Evolutionary conservation across 805 yeast species (phyloP).

Genomic region (Metschnikowia shivogae): DNA sequence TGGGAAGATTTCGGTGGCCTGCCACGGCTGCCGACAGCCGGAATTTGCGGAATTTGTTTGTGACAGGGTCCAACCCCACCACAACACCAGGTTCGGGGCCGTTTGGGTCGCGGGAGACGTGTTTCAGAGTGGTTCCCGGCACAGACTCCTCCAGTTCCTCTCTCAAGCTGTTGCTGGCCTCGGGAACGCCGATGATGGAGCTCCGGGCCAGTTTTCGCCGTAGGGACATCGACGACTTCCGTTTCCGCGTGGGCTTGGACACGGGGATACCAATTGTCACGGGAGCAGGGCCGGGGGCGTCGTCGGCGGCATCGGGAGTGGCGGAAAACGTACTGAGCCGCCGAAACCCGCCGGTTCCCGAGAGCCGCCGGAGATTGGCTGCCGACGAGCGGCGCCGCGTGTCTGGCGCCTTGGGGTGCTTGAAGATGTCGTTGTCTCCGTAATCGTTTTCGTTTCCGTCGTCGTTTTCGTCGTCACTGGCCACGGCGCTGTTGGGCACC

Average conservation of each 20-base stretch:
- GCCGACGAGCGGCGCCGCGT: conserved; percentile 28
- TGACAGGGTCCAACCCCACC: conserved; percentile 31
- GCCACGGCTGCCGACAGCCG: conserved; percentile 9
- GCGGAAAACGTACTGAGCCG: conserved; percentile 23
- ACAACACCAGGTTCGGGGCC: conserved; percentile 17
- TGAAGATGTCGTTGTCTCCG: conserved; percentile 31
- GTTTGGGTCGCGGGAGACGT: conserved; percentile 7
- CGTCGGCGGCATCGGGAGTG: conserved; percentile 16
- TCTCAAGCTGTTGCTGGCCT: neutral
- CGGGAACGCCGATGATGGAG: conserved; percentile 9
- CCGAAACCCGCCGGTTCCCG: conserved; percentile 29
- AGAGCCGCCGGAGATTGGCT: conserved; percentile 31
- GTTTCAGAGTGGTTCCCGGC: neutral
- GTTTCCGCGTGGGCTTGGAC: conserved; percentile 26
- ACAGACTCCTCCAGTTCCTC: conserved; percentile 4
- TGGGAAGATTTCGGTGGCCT: conserved; percentile 21
- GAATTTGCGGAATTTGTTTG: conserved; percentile 28
- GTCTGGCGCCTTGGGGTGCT: conserved; percentile 19
- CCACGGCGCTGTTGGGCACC: conserved; percentile 10
- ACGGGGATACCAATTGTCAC: conserved; percentile 38
- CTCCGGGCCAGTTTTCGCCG: conserved; percentile 6
- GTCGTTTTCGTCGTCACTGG: conserved; percentile 13
- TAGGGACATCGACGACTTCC: conserved; percentile 13
- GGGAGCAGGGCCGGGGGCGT: conserved; percentile 19
- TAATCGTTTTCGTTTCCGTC: conserved; percentile 16